Conservation (phyloP, 805 yeast species). For the fission yeast (Schizosaccharomyces pombe) region DNA sequence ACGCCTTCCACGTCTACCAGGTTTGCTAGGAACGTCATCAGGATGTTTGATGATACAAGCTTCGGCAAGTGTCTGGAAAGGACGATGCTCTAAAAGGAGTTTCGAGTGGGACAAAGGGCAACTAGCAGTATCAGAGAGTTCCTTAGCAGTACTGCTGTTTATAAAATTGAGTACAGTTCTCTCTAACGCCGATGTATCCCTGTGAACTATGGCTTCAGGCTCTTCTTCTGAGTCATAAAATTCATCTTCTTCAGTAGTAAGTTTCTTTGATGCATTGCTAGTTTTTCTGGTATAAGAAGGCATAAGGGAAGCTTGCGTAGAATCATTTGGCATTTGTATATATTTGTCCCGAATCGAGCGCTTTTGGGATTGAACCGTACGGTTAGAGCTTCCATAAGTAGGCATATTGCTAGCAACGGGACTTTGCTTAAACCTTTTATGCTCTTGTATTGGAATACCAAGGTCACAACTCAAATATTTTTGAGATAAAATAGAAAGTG, state of each 20-base stretch:
- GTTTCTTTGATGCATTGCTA: background rate
- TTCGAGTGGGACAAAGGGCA: background rate
- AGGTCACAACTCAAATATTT: background rate
- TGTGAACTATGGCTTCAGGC: background rate
- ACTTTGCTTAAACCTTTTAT: background rate
- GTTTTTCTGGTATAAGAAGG: background rate
- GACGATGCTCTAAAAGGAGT: background rate
- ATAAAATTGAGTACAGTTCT: background rate
- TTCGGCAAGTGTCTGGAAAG: background rate
- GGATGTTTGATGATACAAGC: background rate
- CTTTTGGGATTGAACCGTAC: conserved; percentile 1
- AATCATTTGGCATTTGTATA: background rate
- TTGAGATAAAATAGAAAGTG: background rate
- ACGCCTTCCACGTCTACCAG: background rate
- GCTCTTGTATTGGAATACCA: background rate
- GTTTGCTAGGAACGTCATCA: background rate
- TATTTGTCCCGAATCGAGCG: background rate
- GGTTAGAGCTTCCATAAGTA: background rate
- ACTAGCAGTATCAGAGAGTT: background rate
- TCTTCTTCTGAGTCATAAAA: background rate
- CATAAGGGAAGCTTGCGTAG: background rate
- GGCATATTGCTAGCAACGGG: background rate
- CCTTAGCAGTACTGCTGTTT: background rate
- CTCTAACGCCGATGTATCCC: conserved; percentile 1
- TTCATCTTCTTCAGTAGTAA: background rate